Evolutionary conservation across 192 early-diverging fungal genomes (phyloP), one percentile per base, ranked within the genome.

Genomic region (Entomortierella beljakovae): DNA sequence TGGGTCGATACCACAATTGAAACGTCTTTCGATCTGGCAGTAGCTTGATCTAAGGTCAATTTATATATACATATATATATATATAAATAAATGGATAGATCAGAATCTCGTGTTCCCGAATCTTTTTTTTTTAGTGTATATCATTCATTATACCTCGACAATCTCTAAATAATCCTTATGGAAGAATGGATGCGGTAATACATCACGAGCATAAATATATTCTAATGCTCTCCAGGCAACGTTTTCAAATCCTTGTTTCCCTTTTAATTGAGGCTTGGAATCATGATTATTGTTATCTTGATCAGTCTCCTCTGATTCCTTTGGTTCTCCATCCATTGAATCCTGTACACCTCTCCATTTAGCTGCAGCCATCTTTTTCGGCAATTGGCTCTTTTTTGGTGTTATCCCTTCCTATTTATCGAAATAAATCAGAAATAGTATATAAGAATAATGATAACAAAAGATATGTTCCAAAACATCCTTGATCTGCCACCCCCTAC

Each of bases 191-290:
- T 77, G 73, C 1, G 73, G 73, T 9, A 77, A 26, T 1, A 69
- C 66, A 58, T 68, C 66, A 18, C 57, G 66, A 29, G 73, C 73
- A 51, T 64, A 68, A 0, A 43, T 38, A n/a, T 68, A 61, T 37
- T 77, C 73, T 28, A 77, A 57, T 33, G 73, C 73, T 26, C 73
- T 54, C 65, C 65, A 69, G 10, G 35, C 73, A 10, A 77, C 73
- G 59, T 77, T 77, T 16, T 64, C 73, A 38, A 77, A 77, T 15
- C 73, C 73, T 1, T 29, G 38, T 3, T 54, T 20, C n/a, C 28
- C n/a, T n/a, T n/a, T 60, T 40, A 25, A 31, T 8, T 53, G 29
- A 54, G 13, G 53, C 15, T 38, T 46, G 15, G 43, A 46, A 20
- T 46, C 20, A 20, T 11, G 15, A 40, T n/a, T n/a, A n/a, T n/a